Evolutionary conservation across 2,329 filamentous ascomycete species (phyloP), one percentile per base, ranked within the genome.

Genomic region (Xylariaceae sp.): DNA sequence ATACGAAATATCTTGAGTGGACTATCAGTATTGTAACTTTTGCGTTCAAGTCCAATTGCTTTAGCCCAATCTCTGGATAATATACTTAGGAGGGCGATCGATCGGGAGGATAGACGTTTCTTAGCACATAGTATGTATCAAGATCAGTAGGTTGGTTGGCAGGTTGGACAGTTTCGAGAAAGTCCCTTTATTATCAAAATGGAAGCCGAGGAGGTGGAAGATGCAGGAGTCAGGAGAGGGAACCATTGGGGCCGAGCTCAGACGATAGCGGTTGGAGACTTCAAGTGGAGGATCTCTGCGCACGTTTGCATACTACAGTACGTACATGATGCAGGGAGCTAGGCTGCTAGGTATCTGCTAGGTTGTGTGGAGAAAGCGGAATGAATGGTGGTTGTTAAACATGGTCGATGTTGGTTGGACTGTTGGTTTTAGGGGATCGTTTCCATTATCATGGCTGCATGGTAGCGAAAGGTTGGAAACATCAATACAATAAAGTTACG

Each of bases 181-280:
- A n/a, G n/a, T n/a, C n/a, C n/a, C n/a, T n/a, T n/a, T n/a, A n/a
- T n/a, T n/a, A n/a, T n/a, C n/a, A n/a, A 41, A 50, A 19, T 18
- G 43, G 26, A 44, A 23, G 50, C 40, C 49, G 44, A 16, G 44
- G 50, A 50, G 44, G 48, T 55, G 18, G 44, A 52, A 50, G 44
- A 51, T 55, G 57, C 57, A 62, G 60, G 60, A 62, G 57, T 62
- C 60, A 62, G 60, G 60, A 62, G 60, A 62, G 43, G 48, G 48
- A 49, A 48, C 46, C 32, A 37, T 37, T 7, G 52, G 56, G 53
- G 44, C 54, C 50, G 55, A 44, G 53, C 56, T 7, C 32, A 37
- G 32, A 37, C 54, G 23, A 54, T 56, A 59, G 26, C 44, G 53
- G 55, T 43, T 49, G 48, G 43, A n/a, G n/a, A n/a, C n/a, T n/a